Conservation (phyloP, 106 monocot species). For the Acanthochlamys bracteata region DNA sequence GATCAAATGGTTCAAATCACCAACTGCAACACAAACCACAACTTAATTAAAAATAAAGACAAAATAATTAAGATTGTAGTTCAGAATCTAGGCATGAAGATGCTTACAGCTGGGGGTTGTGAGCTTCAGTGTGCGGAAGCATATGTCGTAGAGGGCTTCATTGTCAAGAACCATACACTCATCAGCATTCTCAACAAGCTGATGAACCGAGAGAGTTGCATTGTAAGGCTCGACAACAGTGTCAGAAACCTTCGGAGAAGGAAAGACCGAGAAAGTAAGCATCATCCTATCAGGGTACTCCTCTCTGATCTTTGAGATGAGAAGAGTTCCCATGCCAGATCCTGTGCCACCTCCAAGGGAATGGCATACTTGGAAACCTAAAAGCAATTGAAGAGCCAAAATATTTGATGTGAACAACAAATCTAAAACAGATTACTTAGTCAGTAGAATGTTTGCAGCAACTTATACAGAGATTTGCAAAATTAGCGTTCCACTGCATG, state of each 20-base stretch:
- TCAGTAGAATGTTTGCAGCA: too few species aligned
- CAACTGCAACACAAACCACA: background rate
- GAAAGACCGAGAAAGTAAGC: slow-evolving; percentile 4
- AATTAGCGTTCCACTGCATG: too few species aligned
- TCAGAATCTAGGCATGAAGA: background rate
- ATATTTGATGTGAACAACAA: too few species aligned
- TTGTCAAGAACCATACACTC: slow-evolving; percentile 6
- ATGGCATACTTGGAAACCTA: slow-evolving; percentile 7
- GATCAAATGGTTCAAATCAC: slow-evolving; percentile 6
- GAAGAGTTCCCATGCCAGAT: slow-evolving; percentile 1
- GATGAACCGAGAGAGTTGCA: slow-evolving; percentile 3
- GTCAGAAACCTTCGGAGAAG: slow-evolving; percentile 2
- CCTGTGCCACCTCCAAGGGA: slow-evolving; percentile 4
- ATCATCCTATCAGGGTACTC: slow-evolving; percentile 6
- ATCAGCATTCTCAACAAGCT: slow-evolving; percentile 7
- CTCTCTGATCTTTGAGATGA: slow-evolving; percentile 2
- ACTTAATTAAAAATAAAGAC: background rate
- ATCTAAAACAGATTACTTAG: too few species aligned
- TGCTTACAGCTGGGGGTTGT: slow-evolving; percentile 6
- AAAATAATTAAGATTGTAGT: background rate
- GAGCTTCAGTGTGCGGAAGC: slow-evolving; percentile 8
- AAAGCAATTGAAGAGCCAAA: background rate
- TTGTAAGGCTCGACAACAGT: slow-evolving; percentile 6
- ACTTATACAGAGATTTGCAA: too few species aligned
- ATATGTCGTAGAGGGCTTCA: slow-evolving; percentile 6